Evolutionary conservation across 305 asterid genomes (phyloP).

Genomic region (Caryopteris hybrid): DNA sequence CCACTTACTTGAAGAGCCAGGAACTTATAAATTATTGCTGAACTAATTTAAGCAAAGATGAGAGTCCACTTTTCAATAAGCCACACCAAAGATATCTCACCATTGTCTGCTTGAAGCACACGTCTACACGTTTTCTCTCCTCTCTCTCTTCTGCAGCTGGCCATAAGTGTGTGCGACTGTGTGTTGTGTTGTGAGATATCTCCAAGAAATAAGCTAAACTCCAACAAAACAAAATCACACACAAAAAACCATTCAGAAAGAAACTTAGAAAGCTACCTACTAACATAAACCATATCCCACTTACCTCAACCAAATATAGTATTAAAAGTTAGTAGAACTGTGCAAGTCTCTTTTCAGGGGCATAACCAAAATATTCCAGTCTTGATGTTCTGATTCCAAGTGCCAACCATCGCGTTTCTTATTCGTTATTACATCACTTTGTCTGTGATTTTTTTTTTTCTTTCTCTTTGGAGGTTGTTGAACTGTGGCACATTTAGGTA

Average conservation of each 20-base stretch:
- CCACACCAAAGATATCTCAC: neutral
- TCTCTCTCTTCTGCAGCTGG: constrained; percentile 8
- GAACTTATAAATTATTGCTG: neutral
- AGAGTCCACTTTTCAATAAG: neutral
- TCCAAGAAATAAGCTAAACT: constrained; percentile 26
- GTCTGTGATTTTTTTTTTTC: constrained; percentile 11
- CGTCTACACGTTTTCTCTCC: constrained; percentile 19
- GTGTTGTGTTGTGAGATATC: constrained; percentile 11
- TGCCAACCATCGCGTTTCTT: constrained; percentile 19
- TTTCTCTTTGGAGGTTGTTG: constrained; percentile 28
- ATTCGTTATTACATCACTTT: constrained; percentile 8
- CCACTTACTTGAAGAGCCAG: neutral
- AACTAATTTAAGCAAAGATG: neutral
- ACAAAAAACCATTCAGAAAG: neutral
- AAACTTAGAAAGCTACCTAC: constrained; percentile 30
- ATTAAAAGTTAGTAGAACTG: neutral
- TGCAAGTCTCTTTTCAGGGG: constrained; percentile 10
- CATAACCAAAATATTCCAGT: constrained; percentile 28
- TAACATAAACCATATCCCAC: constrained; percentile 24
- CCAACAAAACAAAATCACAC: constrained; percentile 17
- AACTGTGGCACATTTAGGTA: constrained; percentile 25
- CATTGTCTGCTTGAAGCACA: constrained; percentile 26
- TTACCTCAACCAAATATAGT: constrained; percentile 13
- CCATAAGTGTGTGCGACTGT: constrained; percentile 8
- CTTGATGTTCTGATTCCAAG: constrained; percentile 24